Percentiles rank a stretch among this genome's conserved stretches.
Conservation (phyloP, 139 green algal species). For the Tetradesmus obliquus region DNA sequence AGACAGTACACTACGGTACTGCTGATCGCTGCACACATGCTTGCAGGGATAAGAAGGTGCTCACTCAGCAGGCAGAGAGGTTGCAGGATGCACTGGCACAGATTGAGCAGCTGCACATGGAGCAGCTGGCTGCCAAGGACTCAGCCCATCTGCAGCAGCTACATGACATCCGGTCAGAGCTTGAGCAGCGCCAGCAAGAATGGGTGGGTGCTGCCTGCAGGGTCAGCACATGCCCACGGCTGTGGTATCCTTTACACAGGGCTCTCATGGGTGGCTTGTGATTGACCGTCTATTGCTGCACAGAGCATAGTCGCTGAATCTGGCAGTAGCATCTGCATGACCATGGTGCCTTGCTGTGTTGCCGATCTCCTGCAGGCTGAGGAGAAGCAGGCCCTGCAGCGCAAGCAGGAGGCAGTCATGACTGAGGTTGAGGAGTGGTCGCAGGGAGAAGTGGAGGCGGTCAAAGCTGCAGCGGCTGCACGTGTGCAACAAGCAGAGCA, state of each 20-base stretch:
- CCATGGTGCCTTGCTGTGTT: neutral
- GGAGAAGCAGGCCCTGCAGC: conserved; percentile 26
- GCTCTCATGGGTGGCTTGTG: too few relatives aligned
- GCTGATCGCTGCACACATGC: neutral
- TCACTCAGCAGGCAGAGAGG: conserved; percentile 30
- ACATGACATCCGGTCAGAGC: neutral
- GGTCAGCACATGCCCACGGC: neutral
- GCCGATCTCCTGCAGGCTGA: conserved; percentile 6
- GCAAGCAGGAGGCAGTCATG: conserved; percentile 21
- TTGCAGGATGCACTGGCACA: conserved; percentile 34
- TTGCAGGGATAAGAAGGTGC: conserved; percentile 46
- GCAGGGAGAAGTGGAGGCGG: conserved; percentile 50
- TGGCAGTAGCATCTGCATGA: neutral
- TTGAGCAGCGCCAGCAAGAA: conserved; percentile 20
- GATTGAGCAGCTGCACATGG: neutral
- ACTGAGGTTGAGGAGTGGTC: conserved; percentile 52
- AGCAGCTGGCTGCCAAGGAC: conserved; percentile 20
- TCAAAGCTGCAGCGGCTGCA: conserved; percentile 6
- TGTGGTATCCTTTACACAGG: neutral
- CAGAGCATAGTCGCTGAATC: too few relatives aligned
- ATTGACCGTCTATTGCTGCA: neutral
- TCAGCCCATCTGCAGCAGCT: conserved; percentile 20
- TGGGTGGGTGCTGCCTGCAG: neutral
- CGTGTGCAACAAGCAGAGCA: conserved; percentile 11
- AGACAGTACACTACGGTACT: neutral